Evolutionary conservation across 352 stramenopile genomes (phyloP).

Genomic region (Globisporangium abappressorium): DNA sequence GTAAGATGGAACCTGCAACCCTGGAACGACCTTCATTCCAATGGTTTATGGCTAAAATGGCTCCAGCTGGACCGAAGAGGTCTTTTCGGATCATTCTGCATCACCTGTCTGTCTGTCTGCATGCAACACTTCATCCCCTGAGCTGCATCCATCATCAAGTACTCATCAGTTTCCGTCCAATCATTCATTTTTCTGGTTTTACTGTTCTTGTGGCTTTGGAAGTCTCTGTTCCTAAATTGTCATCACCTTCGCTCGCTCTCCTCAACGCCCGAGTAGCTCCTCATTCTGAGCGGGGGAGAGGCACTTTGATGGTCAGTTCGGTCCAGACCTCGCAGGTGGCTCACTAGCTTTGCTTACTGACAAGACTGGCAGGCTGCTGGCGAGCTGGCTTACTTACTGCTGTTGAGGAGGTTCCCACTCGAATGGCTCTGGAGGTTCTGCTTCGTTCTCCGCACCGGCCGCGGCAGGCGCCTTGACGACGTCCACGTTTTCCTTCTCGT

Average conservation of each 20-base stretch:
- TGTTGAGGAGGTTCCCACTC: conserved; percentile 90
- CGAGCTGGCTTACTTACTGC: background rate
- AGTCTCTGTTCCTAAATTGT: background rate
- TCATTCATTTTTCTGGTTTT: conserved; percentile 9
- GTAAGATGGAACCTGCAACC: background rate
- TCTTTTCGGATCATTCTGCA: conserved; percentile 8
- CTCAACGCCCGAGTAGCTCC: background rate
- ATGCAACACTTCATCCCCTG: background rate
- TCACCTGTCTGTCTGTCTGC: background rate
- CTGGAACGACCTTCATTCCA: background rate
- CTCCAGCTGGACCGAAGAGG: background rate
- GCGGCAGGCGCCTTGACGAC: conserved; percentile 89
- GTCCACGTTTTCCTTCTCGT: conserved; percentile 93
- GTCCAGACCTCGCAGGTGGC: background rate
- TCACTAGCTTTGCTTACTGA: background rate
- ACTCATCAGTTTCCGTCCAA: conserved; percentile 1
- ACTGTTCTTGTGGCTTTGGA: background rate
- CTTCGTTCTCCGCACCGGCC: conserved; percentile 91
- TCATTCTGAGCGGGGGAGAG: background rate
- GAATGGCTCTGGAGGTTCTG: conserved; percentile 94
- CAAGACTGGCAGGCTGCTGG: background rate
- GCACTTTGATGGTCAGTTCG: background rate
- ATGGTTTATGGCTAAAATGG: background rate
- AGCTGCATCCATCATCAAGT: conserved; percentile 7
- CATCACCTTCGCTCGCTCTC: background rate